These are phyloP conservation scores for Pulveroboletus sp. DNA, from an alignment of 768 basidiomycete genomes.

Conservation along the genomic window DNA sequence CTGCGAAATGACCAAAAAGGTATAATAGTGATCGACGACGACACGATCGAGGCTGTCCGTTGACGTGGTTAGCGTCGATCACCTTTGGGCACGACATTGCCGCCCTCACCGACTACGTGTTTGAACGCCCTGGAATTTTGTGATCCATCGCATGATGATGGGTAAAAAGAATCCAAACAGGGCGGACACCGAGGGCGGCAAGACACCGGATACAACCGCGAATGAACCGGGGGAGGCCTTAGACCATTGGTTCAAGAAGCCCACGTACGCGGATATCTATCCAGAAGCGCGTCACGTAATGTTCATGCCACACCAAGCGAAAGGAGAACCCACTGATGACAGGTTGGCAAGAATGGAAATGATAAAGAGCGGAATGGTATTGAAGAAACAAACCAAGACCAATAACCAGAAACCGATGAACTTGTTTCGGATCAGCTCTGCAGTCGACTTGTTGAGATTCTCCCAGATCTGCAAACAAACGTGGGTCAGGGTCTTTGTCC, in stretches of 20 bases:
- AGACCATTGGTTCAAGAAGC: conserved; percentile 73
- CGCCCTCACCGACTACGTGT: conserved; percentile 28
- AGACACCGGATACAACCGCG: conserved; percentile 84
- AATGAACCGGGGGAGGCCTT: conserved; percentile 61
- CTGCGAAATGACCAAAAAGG: conserved; percentile 92
- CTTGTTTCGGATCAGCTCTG: conserved; percentile 61
- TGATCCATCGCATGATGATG: conserved; percentile 82
- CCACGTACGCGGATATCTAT: conserved; percentile 52
- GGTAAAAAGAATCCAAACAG: conserved; percentile 90
- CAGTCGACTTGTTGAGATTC: conserved; percentile 76
- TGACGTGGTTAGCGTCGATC: not conserved
- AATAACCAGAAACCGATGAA: conserved; percentile 78
- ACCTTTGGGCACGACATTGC: no score
- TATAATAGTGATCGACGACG: conserved; percentile 88
- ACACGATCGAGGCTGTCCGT: conserved; percentile 79
- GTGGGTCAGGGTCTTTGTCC: not conserved
- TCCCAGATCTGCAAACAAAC: conserved; percentile 70
- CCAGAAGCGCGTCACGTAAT: conserved; percentile 7
- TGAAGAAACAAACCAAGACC: conserved; percentile 81
- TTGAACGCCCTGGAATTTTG: conserved; percentile 59
- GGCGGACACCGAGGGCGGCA: conserved; percentile 86
- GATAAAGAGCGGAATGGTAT: conserved; percentile 86
- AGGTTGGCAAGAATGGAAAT: conserved; percentile 93
- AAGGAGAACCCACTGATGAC: conserved; percentile 52
- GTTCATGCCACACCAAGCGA: not conserved